Evolutionary conservation across 306 rosid genomes (phyloP).

Genomic region (Castanea crenata): DNA sequence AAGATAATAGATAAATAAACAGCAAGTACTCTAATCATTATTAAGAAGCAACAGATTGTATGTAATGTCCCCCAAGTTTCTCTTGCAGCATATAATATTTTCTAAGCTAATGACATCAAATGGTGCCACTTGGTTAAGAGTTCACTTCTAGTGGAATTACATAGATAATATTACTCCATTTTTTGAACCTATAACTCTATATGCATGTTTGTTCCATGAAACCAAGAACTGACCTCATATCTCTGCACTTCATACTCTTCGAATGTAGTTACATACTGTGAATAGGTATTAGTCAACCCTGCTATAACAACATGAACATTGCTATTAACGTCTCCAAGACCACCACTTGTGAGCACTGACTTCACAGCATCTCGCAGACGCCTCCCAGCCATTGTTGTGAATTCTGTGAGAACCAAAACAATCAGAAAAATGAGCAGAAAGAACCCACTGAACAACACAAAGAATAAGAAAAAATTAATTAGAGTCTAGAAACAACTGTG

Average conservation of each 20-base stretch:
- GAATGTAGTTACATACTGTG: slow-evolving; percentile 78
- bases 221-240: slow-evolving; percentile 73
- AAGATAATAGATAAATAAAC: not conserved
- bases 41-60: not conserved
- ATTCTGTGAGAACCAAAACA: slow-evolving; percentile 48
- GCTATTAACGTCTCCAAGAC: slow-evolving; percentile 34
- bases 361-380: slow-evolving; percentile 88
- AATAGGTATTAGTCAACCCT: slow-evolving; percentile 81
- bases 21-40: not conserved
- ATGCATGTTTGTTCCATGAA: not conserved
- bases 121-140: not conserved
- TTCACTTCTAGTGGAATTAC: not conserved
- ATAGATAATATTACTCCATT: not conserved
- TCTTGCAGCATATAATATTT: not conserved
- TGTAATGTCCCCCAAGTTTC: not conserved
- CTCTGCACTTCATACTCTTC: slow-evolving; percentile 87
- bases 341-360: slow-evolving; percentile 42
- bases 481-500: slow-evolving; percentile 4
- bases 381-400: slow-evolving; percentile 96
- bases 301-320: slow-evolving; percentile 71
- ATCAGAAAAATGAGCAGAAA: slow-evolving; percentile 9
- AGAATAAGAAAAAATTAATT: not conserved
- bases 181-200: not conserved
- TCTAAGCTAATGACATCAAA: not conserved
- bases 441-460: not conserved